phyloP scores from a whole-genome alignment of 176 grass and related monocot species.

The Oryza longistaminata region DNA sequence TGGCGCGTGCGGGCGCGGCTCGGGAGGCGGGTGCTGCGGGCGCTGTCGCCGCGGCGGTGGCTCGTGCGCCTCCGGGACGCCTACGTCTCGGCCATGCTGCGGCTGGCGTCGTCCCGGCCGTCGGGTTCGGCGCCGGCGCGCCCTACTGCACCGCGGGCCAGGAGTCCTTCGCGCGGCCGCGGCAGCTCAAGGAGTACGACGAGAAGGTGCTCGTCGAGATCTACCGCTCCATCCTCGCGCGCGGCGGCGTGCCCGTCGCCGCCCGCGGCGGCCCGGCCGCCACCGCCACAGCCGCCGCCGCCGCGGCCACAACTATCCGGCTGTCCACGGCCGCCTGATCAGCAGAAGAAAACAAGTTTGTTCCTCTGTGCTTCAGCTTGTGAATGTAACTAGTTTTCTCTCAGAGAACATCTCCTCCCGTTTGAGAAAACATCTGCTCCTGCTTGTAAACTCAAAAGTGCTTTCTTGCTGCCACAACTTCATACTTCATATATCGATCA shows the following conservation, averaged over 20 bases:
- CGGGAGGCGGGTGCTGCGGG: constrained; percentile 20
- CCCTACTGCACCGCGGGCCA: constrained; percentile 9
- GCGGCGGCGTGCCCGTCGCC: constrained; percentile 10
- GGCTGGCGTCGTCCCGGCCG: constrained; percentile 44
- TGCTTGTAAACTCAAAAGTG: neutral
- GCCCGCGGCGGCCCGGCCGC: constrained; percentile 9
- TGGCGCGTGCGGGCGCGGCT: constrained; percentile 50
- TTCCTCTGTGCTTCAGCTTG: neutral
- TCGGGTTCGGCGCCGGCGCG: constrained; percentile 37
- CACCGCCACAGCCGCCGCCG: constrained; percentile 15
- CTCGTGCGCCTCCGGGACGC: constrained; percentile 55
- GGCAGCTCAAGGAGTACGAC: constrained; percentile 60
- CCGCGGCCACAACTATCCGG: constrained; percentile 16
- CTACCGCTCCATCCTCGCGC: constrained; percentile 56
- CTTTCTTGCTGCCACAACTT: too few relatives aligned
- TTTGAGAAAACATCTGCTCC: neutral
- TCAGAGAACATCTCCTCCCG: neutral
- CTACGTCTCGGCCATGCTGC: constrained; percentile 65
- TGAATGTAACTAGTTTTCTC: neutral
- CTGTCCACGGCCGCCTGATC: constrained; percentile 17
- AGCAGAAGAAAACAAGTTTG: neutral
- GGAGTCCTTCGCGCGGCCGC: neutral
- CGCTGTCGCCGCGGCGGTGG: constrained; percentile 50
- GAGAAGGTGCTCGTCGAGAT: constrained; percentile 67
- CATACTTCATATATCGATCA: too few relatives aligned